These are phyloP conservation scores for Epichloe baconii DNA, from an alignment of 2,329 filamentous ascomycete species.

Conservation along the genomic window DNA sequence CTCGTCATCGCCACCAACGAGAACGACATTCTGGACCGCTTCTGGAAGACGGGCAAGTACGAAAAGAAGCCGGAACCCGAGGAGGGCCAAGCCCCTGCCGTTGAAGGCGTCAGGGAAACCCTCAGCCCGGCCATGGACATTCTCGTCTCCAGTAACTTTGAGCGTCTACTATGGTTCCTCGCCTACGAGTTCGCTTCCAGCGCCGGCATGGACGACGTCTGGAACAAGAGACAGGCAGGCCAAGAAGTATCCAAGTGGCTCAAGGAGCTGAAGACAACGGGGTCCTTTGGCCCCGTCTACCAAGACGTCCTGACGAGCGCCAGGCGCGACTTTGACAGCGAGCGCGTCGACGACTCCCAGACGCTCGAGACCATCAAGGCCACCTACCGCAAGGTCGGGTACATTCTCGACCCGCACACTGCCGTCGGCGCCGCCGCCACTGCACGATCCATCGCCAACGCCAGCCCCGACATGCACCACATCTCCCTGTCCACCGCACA, in stretches of 20 bases:
- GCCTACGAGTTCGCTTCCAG: constrained; percentile 55
- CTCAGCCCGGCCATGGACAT: constrained; percentile 96
- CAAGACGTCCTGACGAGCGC: constrained; percentile 58
- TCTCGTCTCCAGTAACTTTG: constrained; percentile 90
- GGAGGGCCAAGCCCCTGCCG: constrained; percentile 37
- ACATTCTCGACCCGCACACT: constrained; percentile 86
- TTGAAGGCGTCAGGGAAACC: constrained; percentile 76
- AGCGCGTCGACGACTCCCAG: constrained; percentile 53
- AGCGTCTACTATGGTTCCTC: constrained; percentile 88
- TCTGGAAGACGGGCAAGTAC: constrained; percentile 83
- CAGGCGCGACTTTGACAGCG: constrained; percentile 65
- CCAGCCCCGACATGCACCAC: constrained; percentile 44
- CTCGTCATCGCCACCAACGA: constrained; percentile 91
- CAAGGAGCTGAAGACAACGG: constrained; percentile 62
- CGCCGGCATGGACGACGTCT: constrained; percentile 49
- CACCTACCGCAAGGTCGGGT: constrained; percentile 47
- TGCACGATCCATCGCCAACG: constrained; percentile 49
- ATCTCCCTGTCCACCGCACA: constrained; percentile 88
- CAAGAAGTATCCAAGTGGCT: constrained; percentile 72
- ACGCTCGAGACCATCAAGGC: constrained; percentile 52
- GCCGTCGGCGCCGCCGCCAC: constrained; percentile 76
- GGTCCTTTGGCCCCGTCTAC: constrained; percentile 70
- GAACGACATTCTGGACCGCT: constrained; percentile 92
- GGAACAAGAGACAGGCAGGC: constrained; percentile 56
- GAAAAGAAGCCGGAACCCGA: constrained; percentile 58